Conservation (phyloP, 2,329 filamentous ascomycete genomes). For the Phialocephala sp. region DNA sequence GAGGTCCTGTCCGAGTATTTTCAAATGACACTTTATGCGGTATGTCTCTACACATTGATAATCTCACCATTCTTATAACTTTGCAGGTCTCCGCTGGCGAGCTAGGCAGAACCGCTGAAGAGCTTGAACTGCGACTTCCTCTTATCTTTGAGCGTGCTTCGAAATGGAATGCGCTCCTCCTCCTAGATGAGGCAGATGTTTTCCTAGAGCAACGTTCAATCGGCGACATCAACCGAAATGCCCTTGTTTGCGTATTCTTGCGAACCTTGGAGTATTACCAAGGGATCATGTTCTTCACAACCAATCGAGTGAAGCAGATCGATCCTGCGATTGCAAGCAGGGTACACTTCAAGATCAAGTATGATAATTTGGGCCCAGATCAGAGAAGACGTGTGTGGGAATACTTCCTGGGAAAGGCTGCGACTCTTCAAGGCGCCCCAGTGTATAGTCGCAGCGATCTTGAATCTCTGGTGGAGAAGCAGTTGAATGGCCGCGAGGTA, state of each 20-base stretch:
- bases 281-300: constrained; percentile 47
- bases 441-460: too few species aligned
- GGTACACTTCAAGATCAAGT: constrained; percentile 30
- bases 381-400: too few species aligned
- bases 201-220: constrained; percentile 22
- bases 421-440: too few species aligned
- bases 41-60: too few species aligned
- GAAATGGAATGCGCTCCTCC: constrained; percentile 28
- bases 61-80: too few species aligned
- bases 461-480: too few species aligned
- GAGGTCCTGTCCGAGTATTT: constrained; percentile 23
- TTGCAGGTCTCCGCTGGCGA: constrained; percentile 13
- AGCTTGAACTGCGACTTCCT: too few species aligned
- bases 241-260: constrained; percentile 41
- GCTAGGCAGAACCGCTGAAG: too few species aligned
- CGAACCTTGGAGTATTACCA: constrained; percentile 47
- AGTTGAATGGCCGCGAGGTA: too few species aligned
- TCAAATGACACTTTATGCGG: background rate
- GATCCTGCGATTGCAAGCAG: constrained; percentile 22
- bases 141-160: too few species aligned
- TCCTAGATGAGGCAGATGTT: constrained; percentile 32
- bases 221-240: constrained; percentile 18
- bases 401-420: too few species aligned
- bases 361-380: constrained; percentile 29
- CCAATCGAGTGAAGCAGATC: constrained; percentile 35